These are phyloP conservation scores for carrot (Daucus carota) DNA, from an alignment of 129 eudicot genomes.

Conservation along the genomic window DNA sequence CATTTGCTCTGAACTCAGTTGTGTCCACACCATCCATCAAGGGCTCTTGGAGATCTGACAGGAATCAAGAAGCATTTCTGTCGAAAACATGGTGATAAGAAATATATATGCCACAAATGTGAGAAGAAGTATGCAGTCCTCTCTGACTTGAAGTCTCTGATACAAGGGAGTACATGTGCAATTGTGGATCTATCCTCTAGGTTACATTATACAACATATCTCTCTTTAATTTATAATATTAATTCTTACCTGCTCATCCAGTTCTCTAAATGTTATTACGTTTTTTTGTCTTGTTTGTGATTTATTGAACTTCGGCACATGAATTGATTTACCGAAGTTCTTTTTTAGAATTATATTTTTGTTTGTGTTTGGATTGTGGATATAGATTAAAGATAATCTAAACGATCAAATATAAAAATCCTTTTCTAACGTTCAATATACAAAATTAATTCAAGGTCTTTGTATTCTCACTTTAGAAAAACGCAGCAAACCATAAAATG, in stretches of 20 bases:
- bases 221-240: background rate
- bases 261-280: too few species aligned
- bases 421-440: too few species aligned
- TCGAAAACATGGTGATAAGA: slow-evolving; percentile 78
- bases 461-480: too few species aligned
- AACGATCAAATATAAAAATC: too few species aligned
- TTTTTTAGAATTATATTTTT: too few species aligned
- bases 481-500: too few species aligned
- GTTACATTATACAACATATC: slow-evolving; percentile 17
- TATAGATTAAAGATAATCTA: too few species aligned
- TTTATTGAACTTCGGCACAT: too few species aligned
- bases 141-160: slow-evolving; percentile 86
- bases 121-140: slow-evolving; percentile 68
- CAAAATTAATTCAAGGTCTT: too few species aligned
- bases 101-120: slow-evolving; percentile 62
- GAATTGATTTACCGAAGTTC: too few species aligned
- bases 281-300: too few species aligned
- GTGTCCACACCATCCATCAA: slow-evolving; percentile 76
- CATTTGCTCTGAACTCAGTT: slow-evolving; percentile 56
- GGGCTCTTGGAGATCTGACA: slow-evolving; percentile 88
- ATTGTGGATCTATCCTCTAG: slow-evolving; percentile 70
- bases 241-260: background rate
- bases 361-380: too few species aligned
- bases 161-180: slow-evolving; percentile 56
- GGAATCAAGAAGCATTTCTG: slow-evolving; percentile 77